phyloP scores from a whole-genome alignment of 2,329 filamentous ascomycete species.

The Thyridium curvatum region DNA sequence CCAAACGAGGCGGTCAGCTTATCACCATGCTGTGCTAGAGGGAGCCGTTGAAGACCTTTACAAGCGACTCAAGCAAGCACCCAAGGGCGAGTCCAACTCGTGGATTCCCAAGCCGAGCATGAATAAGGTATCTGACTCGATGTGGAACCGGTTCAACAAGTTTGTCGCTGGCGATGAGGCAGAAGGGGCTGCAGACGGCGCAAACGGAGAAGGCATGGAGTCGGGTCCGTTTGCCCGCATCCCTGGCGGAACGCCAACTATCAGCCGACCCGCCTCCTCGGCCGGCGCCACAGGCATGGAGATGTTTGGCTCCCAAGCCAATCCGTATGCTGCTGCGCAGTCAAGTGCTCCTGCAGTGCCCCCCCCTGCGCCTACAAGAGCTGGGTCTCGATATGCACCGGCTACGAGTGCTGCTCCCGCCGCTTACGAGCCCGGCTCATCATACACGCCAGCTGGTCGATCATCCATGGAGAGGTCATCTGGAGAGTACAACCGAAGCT shows the following conservation, averaged over 20 bases:
- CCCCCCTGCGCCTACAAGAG: conserved; percentile 32
- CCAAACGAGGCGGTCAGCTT: conserved; percentile 77
- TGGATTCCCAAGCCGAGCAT: conserved; percentile 96
- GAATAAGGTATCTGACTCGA: conserved; percentile 86
- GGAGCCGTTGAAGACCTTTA: conserved; percentile 75
- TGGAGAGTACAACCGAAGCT: conserved; percentile 30
- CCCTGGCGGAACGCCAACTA: conserved; percentile 65
- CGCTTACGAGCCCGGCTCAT: conserved; percentile 16
- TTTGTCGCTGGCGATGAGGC: conserved; percentile 91
- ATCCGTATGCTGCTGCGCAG: conserved; percentile 19
- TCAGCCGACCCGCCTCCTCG: conserved; percentile 67
- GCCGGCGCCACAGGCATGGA: conserved; percentile 62
- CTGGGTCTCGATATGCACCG: conserved; percentile 46
- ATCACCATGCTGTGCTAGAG: conserved; percentile 74
- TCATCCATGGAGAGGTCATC: conserved; percentile 40
- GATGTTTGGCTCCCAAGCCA: conserved; percentile 54
- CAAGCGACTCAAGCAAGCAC: conserved; percentile 76
- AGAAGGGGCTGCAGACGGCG: conserved; percentile 53
- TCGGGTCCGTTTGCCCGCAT: conserved; percentile 79
- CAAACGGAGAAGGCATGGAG: conserved; percentile 47
- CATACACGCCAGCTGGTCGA: conserved; percentile 19
- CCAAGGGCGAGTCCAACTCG: conserved; percentile 72
- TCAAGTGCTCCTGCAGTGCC: conserved; percentile 21
- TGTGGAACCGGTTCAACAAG: conserved; percentile 92
- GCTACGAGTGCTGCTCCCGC: conserved; percentile 16